phyloP scores from a whole-genome alignment of 345 rosid genomes.

The Cochlearia excelsa region DNA sequence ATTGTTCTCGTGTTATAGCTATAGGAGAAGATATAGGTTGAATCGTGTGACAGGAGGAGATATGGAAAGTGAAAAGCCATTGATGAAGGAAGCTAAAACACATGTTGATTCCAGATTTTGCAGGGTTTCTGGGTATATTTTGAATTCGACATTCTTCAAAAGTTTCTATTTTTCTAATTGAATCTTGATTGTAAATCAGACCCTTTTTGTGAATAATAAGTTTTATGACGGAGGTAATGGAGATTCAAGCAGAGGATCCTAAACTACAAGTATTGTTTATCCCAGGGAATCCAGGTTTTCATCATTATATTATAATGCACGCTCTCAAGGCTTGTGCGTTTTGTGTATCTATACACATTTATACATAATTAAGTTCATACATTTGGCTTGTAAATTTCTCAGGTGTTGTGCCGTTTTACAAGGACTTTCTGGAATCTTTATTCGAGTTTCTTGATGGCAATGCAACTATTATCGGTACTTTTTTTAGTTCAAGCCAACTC shows the following conservation, averaged over 20 bases:
- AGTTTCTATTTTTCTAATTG: neutral
- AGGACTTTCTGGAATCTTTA: slow-evolving; percentile 71
- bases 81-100: slow-evolving; percentile 34
- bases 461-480: slow-evolving; percentile 56
- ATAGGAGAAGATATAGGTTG: slow-evolving; percentile 22
- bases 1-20: neutral
- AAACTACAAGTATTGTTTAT: slow-evolving; percentile 55
- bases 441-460: slow-evolving; percentile 57
- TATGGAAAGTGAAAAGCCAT: slow-evolving; percentile 42
- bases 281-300: slow-evolving; percentile 84
- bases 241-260: slow-evolving; percentile 62
- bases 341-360: neutral
- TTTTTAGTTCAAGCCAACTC: neutral
- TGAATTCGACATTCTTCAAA: neutral
- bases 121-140: slow-evolving; percentile 58
- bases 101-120: slow-evolving; percentile 49
- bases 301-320: neutral
- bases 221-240: slow-evolving; percentile 63
- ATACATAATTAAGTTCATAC: neutral
- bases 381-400: slow-evolving; percentile 10
- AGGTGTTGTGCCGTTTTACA: slow-evolving; percentile 77
- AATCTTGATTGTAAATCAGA: slow-evolving; percentile 13
- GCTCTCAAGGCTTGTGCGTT: neutral
- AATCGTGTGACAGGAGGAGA: slow-evolving; percentile 20
- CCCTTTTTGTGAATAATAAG: slow-evolving; percentile 34